These are phyloP conservation scores for Protomyces pachydermus DNA, from an alignment of 1,139 yeast species.

Conservation along the genomic window DNA sequence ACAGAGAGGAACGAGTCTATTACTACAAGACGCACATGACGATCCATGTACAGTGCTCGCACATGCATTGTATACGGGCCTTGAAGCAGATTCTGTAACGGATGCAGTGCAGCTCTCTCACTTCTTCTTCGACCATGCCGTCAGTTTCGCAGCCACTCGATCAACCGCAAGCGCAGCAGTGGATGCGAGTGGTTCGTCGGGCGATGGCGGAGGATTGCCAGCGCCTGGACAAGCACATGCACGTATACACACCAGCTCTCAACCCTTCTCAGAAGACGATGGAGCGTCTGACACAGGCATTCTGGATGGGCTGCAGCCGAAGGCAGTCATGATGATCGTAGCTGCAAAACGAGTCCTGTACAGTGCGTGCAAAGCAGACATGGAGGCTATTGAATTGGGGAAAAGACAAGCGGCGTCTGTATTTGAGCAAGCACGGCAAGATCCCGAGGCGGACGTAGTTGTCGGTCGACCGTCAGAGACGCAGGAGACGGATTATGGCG, in stretches of 20 bases:
- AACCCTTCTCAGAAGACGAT: background rate
- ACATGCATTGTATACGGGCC: background rate
- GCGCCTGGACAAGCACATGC: background rate
- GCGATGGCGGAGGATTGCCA: background rate
- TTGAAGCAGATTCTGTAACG: background rate
- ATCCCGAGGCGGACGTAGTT: background rate
- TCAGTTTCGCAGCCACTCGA: background rate
- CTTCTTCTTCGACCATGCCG: conserved; percentile 19
- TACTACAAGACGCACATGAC: conserved; percentile 2
- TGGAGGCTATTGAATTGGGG: background rate
- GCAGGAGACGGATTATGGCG: background rate
- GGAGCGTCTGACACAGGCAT: background rate
- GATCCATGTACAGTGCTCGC: conserved; percentile 6
- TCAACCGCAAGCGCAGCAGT: background rate
- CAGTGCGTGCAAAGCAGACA: background rate
- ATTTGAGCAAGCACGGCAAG: background rate
- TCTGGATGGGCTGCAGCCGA: background rate
- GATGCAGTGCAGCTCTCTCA: background rate
- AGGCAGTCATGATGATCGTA: background rate
- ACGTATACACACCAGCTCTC: background rate
- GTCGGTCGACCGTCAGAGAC: background rate
- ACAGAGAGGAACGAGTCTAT: background rate
- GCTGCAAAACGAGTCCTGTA: background rate
- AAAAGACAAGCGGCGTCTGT: background rate
- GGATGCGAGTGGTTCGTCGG: background rate